Evolutionary conservation across 495 filamentous ascomycete genomes (phyloP), one percentile per base, ranked within the genome.

Genomic region (Aspergillus kassunensis): DNA sequence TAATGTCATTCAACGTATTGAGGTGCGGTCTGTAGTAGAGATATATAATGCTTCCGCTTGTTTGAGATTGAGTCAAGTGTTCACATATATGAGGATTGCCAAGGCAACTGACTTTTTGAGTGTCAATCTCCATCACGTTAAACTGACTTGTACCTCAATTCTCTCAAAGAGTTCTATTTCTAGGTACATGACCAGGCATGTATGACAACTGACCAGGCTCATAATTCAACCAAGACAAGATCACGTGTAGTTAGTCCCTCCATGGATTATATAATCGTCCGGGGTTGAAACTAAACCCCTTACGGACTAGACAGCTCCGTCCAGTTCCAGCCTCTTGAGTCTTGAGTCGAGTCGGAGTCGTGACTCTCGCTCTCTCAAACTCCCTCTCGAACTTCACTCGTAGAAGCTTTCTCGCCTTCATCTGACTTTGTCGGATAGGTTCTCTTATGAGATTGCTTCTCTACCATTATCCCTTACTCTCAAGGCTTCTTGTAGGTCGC

Each of bases 401-500:
- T 53, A 56, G 48, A 23, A 49, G 55, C 54, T 58, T 44, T 51
- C 46, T 57, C 48, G 37, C 53, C 41, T 30, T 37, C 41, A 36
- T 59, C 53, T 24, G 54, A 25, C 21, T 20, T 27, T 25, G 19
- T 61, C 51, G 49, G 53, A 49, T 57, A 51, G 45, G 53, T 56
- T 48, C 40, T 54, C 16, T 31, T 48, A 16, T 21, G 54, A 54
- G 57, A 54, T 51, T 48, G 40, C 39, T 52, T 42, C 27, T 41
- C 13, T 24, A 34, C 51, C 47, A 44, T 35, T 52, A 48, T 47
- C 34, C 50, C 63, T 52, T 51, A 53, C 52, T 51, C 55, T 58
- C 51, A 62, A 63, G 71, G 71, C 68, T 71, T 74, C 68, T 74
- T 72, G 71, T 74, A 74, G 72, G 72, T 75, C 56, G 69, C 70